Percentiles rank a stretch among this genome's conserved stretches.
These are phyloP conservation scores for Monosporascus sp. DNA, from an alignment of 2,329 filamentous ascomycete genomes.

Conservation along the genomic window DNA sequence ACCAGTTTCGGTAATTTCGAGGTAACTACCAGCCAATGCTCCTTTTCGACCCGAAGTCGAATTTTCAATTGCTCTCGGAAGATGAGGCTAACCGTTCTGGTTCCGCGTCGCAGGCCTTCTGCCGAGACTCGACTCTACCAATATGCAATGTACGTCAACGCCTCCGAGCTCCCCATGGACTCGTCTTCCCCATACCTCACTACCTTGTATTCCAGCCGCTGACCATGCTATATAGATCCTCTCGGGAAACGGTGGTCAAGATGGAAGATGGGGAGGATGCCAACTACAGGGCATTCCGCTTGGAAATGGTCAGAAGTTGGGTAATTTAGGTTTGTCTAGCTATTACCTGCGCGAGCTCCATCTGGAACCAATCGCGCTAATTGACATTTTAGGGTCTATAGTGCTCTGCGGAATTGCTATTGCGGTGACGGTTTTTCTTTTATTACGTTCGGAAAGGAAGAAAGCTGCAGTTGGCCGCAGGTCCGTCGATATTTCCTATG, in stretches of 20 bases:
- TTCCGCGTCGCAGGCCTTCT: constrained; percentile 59
- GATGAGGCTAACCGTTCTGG: constrained; percentile 13
- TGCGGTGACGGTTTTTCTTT: constrained; percentile 55
- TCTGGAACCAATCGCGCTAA: constrained; percentile 11
- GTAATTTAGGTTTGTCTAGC: constrained; percentile 67
- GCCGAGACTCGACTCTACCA: constrained; percentile 75
- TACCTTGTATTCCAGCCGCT: constrained; percentile 7
- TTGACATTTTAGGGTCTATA: constrained; percentile 65
- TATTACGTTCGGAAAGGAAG: constrained; percentile 82
- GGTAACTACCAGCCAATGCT: constrained; percentile 33
- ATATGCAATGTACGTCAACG: constrained; percentile 70
- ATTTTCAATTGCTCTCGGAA: background rate
- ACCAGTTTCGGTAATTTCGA: constrained; percentile 58
- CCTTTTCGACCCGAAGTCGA: background rate
- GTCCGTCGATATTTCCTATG: constrained; percentile 41
- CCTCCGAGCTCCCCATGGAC: background rate
- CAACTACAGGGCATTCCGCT: constrained; percentile 69
- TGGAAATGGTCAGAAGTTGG: constrained; percentile 59
- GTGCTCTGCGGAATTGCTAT: constrained; percentile 76
- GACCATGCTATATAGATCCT: constrained; percentile 51
- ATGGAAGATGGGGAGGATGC: constrained; percentile 62
- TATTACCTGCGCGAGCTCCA: background rate
- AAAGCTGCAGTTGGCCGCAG: constrained; percentile 89
- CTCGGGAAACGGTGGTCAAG: constrained; percentile 51
- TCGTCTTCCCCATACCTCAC: background rate